These are phyloP conservation scores for Phyllosticta citriasiana DNA, from an alignment of 2,329 filamentous ascomycete species.

Conservation along the genomic window DNA sequence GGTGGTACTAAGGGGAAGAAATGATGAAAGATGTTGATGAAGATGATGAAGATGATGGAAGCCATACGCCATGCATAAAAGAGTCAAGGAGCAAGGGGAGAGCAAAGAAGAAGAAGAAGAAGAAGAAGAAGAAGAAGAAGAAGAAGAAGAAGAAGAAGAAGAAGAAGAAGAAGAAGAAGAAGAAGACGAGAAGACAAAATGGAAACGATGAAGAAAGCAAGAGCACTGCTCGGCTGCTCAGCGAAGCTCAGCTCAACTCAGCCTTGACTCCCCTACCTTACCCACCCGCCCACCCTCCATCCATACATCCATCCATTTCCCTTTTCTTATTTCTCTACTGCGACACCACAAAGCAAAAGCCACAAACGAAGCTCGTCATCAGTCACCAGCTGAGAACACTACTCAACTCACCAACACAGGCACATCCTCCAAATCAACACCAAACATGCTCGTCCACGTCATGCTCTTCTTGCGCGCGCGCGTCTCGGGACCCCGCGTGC, in stretches of 20 bases:
- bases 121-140: background rate
- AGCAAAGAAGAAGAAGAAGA: background rate
- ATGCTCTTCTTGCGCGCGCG: slow-evolving; percentile 22
- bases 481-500: slow-evolving; percentile 24
- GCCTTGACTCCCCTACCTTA: too few relatives aligned
- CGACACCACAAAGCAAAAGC: too few relatives aligned
- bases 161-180: background rate
- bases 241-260: too few relatives aligned
- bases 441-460: slow-evolving; percentile 20
- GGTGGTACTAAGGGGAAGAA: background rate
- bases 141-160: background rate
- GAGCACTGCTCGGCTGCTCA: background rate
- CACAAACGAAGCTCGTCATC: background rate
- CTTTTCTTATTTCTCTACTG: too few relatives aligned
- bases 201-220: background rate
- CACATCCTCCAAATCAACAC: slow-evolving; percentile 25
- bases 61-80: background rate
- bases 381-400: background rate
- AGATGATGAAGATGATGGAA: background rate
- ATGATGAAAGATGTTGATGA: background rate
- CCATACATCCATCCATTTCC: too few relatives aligned
- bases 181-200: background rate
- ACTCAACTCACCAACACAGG: slow-evolving; percentile 20
- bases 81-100: background rate
- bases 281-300: too few relatives aligned